Base-by-base conservation (phyloP, 2,329 filamentous ascomycete species). In the Byssoonygena ceratinophila region DNA sequence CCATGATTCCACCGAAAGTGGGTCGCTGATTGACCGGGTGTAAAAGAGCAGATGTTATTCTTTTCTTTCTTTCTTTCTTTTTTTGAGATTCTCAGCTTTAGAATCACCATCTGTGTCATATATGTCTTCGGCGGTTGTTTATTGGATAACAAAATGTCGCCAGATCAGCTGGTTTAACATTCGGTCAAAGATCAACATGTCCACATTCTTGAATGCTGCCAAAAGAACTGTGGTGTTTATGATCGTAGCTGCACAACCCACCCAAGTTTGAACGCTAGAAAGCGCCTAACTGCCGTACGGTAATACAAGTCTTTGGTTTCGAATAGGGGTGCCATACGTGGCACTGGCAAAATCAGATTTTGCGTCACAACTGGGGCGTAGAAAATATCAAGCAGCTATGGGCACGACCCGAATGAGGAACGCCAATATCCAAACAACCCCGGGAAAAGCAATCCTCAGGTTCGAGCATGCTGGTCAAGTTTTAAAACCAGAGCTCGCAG, bases 271-370 rank as follows among this genome's bases (percentile, higher is more conserved):
- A 22, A 16, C 27, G 40, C 9, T n/a, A 18, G 25, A 34, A 20
- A 32, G 16, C n/a, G 29, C 23, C 22, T 9, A 39, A 27, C 36
- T 32, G 12, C 27, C 43, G 32, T 29, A 12, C 7, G 20, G 32
- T 52, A 23, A 52, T 52, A 47, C 50, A 52, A 31, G 34, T 41
- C 14, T 23, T 46, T 23, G 20, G 25, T 14, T 41, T 43, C 34
- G 22, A 52, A 32, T 52, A 46, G 39, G 50, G 43, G 23, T 52
- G 50, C 43, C 36, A 40, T 52, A 52, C 43, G 50, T 52, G 43
- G 50, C 50, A 52, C 50, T 41, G 16, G 31, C 14, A 25, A 25
- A 25, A 47, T 52, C 41, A 34, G 45, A 46, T 46, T 46, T 47
- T 40, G 43, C 32, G 43, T 46, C 50, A 40, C 50, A 46, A 18